phyloP scores from a whole-genome alignment of 106 monocot genomes.

The Apostasia ramifera region DNA sequence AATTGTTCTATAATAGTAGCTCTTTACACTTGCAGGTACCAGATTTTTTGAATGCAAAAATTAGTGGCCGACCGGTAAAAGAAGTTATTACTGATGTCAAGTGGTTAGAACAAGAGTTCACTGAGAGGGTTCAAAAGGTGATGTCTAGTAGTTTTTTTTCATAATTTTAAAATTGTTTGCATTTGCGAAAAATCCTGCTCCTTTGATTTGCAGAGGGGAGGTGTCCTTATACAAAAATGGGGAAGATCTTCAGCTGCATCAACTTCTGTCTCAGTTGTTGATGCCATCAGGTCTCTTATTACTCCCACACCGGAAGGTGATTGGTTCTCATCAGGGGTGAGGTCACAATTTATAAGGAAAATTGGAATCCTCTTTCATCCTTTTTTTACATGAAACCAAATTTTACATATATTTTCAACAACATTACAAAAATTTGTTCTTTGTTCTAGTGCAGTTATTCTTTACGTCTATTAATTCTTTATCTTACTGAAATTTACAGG shows the following conservation, averaged over 20 bases:
- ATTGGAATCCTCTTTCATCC: neutral
- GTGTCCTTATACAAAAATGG: conserved; percentile 94
- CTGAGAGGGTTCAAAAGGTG: conserved; percentile 84
- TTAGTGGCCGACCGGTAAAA: conserved; percentile 77
- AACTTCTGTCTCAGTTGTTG: conserved; percentile 89
- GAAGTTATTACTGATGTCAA: conserved; percentile 84
- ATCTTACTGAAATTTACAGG: conserved; percentile 27
- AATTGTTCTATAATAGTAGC: neutral
- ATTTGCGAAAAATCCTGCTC: neutral
- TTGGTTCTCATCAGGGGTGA: conserved; percentile 98
- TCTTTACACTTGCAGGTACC: conserved; percentile 63
- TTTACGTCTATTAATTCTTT: neutral
- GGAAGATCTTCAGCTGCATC: conserved; percentile 98
- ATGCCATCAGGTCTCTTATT: conserved; percentile 83
- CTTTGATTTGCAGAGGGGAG: conserved; percentile 62
- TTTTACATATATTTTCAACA: no score
- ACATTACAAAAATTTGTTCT: neutral
- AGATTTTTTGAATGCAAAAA: conserved; percentile 95
- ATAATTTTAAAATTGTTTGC: neutral
- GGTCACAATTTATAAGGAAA: neutral
- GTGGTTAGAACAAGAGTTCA: conserved; percentile 91
- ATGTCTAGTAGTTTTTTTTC: neutral
- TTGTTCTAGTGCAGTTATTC: neutral
- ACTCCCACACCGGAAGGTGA: conserved; percentile 87
- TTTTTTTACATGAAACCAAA: no score